Conservation (phyloP, 768 basidiomycete genomes). For the Pseudohyphozyma bogoriensis region DNA sequence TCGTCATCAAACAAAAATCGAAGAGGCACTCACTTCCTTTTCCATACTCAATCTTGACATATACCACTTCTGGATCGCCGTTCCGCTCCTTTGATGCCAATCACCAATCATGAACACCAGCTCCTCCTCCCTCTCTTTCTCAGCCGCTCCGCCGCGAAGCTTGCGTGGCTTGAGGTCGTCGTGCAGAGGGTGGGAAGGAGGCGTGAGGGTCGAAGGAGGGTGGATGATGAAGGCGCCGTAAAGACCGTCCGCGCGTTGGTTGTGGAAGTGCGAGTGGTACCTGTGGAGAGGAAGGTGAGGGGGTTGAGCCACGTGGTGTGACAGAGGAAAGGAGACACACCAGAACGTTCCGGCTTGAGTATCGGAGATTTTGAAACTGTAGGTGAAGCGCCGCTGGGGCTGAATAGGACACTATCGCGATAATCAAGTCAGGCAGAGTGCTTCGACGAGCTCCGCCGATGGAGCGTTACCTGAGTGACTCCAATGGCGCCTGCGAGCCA, state of each 20-base stretch:
- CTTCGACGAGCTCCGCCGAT: no score
- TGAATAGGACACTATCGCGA: background rate
- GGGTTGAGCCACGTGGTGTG: background rate
- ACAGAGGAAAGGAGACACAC: background rate
- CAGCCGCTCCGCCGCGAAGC: background rate
- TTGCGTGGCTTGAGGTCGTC: background rate
- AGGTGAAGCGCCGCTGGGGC: background rate
- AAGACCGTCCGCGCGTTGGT: slow-evolving; percentile 25
- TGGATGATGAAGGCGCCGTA: slow-evolving; percentile 26
- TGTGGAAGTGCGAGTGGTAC: slow-evolving; percentile 21
- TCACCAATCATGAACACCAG: slow-evolving; percentile 22
- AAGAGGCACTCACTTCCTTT: no score
- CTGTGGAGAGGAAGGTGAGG: background rate
- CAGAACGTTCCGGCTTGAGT: background rate
- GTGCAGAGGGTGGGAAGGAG: background rate
- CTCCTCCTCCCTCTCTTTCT: background rate
- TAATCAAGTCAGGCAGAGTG: slow-evolving; percentile 8
- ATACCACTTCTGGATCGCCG: slow-evolving; percentile 21
- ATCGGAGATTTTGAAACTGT: background rate
- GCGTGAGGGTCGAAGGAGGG: background rate
- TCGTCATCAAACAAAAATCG: no score
- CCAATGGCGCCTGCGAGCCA: background rate
- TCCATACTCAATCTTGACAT: slow-evolving; percentile 6
- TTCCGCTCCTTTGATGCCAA: slow-evolving; percentile 23
- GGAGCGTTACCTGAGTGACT: slow-evolving; percentile 8